Conservation (phyloP, 129 eudicot genomes). For the Calendula officinalis region DNA sequence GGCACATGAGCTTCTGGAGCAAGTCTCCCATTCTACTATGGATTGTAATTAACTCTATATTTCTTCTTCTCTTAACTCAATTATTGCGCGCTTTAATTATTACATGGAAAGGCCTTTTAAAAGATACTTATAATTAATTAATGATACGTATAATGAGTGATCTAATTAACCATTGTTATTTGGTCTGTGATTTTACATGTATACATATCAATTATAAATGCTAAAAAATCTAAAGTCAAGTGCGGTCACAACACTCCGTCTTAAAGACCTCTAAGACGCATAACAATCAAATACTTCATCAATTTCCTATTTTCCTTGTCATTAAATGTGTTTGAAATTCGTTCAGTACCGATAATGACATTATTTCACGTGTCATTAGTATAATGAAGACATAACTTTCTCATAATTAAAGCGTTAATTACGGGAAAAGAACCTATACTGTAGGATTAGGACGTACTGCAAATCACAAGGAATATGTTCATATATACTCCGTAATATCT, state of each 20-base stretch:
- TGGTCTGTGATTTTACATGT: too few species aligned
- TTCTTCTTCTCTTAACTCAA: not conserved
- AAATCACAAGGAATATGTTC: not conserved
- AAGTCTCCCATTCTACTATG: constrained; percentile 47
- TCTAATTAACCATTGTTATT: too few species aligned
- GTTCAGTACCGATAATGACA: not conserved
- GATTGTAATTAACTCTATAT: constrained; percentile 47
- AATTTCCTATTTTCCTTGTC: not conserved
- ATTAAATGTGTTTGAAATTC: not conserved
- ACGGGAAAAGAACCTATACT: not conserved
- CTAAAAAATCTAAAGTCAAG: not conserved
- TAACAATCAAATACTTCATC: not conserved
- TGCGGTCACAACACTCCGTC: constrained; percentile 9
- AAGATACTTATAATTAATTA: too few species aligned
- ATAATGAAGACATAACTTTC: not conserved
- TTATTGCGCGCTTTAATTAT: too few species aligned
- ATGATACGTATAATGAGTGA: too few species aligned
- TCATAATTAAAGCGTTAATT: constrained; percentile 3
- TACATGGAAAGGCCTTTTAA: too few species aligned
- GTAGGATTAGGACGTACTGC: not conserved
- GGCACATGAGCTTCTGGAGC: constrained; percentile 63
- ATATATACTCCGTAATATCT: too few species aligned
- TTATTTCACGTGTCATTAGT: constrained; percentile 3
- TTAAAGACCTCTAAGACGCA: not conserved
- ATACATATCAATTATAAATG: too few species aligned